Evolutionary conservation across 352 stramenopile species (phyloP), one percentile per base, ranked within the genome.

Genomic region (Pythium utonaiense): DNA sequence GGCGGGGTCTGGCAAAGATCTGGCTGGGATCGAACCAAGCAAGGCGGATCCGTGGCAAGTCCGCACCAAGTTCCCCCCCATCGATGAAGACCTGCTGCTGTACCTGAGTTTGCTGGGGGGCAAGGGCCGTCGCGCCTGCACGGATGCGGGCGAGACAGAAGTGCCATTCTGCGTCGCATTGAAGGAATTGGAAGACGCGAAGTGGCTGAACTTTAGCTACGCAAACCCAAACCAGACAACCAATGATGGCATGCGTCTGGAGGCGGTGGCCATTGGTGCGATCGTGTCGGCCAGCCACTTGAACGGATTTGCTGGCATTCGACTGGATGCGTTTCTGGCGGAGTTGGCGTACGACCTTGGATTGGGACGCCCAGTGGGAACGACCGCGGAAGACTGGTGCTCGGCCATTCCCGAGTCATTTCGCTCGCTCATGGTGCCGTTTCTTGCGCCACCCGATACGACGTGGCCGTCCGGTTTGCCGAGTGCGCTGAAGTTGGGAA

Each of bases 21-120:
- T 27, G 6, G 42, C 17, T 31, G 42, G 42, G 30, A 31, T 10
- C 6, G 3, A 31, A 1, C 42, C 42, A n/a, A 10, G 21, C 30
- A 6, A 50, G 0, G 6, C 19, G 21, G 30, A 19, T 27, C 17
- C 3, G 17, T 53, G 45, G 45, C 5, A 40, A 6, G 6, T 14
- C 14, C 25, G 3, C 17, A 14, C 17, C 13, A 14, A 25, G 27
- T 72, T 72, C 9, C 58, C 67, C 8, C 16, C 30, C 40, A 61
- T 75, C 1, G 36, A 67, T 6, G 30, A 71, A 28, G 69, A 76
- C 24, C 8, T 77, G 48, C 14, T 77, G 55, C 57, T 77, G 42
- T 74, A 77, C 27, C 33, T 77, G 21, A 53, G 62, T 17, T 38
- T 77, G 21, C 41, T 77, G 34, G 66, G 57, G 2, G 70, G 70